phyloP scores from a whole-genome alignment of 148 eudicot species.

The Fagopyrum tataricum region DNA sequence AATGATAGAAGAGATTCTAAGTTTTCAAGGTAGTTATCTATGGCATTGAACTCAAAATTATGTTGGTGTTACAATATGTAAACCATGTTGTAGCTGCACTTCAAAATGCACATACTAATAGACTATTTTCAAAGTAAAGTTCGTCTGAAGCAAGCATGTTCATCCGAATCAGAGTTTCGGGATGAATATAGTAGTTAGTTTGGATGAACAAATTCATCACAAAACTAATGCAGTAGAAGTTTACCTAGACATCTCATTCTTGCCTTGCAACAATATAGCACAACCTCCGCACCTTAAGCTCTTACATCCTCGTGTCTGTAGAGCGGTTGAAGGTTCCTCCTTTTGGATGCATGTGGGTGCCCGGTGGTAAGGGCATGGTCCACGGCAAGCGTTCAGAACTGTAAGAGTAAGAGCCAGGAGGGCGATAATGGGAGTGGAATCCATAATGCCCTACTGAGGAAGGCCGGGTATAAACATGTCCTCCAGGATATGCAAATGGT shows the following conservation, averaged over 20 bases:
- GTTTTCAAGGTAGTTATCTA: too few relatives aligned
- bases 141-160: too few relatives aligned
- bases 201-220: too few relatives aligned
- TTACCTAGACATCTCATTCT: conserved; percentile 21
- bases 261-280: conserved; percentile 24
- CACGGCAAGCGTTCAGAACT: neutral
- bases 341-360: neutral
- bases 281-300: conserved; percentile 24
- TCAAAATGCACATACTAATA: too few relatives aligned
- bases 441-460: neutral
- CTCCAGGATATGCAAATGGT: conserved; percentile 9
- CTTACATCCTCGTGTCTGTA: conserved; percentile 19
- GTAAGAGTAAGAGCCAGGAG: conserved; percentile 7
- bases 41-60: too few relatives aligned
- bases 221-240: neutral
- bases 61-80: too few relatives aligned
- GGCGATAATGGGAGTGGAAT: neutral
- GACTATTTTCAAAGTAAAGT: too few relatives aligned
- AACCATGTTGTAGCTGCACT: too few relatives aligned
- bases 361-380: neutral
- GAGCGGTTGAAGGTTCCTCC: conserved; percentile 19
- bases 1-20: too few relatives aligned
- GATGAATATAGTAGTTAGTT: too few relatives aligned
- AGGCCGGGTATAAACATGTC: neutral
- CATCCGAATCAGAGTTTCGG: too few relatives aligned